Evolutionary conservation across 495 filamentous ascomycete species (phyloP).

Genomic region (Penicillium waksmanii): DNA sequence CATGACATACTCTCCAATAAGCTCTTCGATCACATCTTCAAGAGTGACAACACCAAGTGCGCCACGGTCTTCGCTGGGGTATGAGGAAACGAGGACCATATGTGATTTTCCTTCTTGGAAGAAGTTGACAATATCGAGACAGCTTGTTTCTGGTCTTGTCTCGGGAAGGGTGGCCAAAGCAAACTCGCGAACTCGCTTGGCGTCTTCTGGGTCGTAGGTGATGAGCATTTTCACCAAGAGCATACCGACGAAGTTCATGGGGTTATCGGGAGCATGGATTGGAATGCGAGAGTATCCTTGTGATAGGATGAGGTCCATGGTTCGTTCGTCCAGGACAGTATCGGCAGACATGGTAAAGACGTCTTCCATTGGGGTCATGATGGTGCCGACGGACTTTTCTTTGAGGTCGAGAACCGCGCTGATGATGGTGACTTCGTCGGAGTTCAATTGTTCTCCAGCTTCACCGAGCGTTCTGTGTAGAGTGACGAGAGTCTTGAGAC

Average conservation of each 20-base stretch:
- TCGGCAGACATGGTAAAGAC: conserved; percentile 95
- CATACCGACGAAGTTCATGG: conserved; percentile 92
- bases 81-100: conserved; percentile 95
- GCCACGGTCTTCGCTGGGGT: conserved; percentile 84
- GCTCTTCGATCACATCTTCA: conserved; percentile 97
- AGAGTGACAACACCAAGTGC: conserved; percentile 92
- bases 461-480: conserved; percentile 89
- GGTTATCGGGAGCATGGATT: conserved; percentile 83
- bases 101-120: conserved; percentile 99
- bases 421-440: conserved; percentile 98
- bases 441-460: conserved; percentile 85
- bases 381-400: conserved; percentile 88
- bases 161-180: conserved; percentile 92
- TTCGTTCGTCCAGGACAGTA: conserved; percentile 84
- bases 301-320: conserved; percentile 89
- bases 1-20: conserved; percentile 87
- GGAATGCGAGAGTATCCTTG: conserved; percentile 96
- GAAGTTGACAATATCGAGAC: conserved; percentile 97
- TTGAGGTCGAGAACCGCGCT: conserved; percentile 95
- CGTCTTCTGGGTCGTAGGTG: conserved; percentile 96
- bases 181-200: conserved; percentile 82
- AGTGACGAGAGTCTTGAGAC: conserved; percentile 87
- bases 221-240: conserved; percentile 97
- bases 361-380: conserved; percentile 98
- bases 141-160: conserved; percentile 92